Evolutionary conservation across 768 basidiomycete genomes (phyloP), one percentile per base, ranked within the genome.

Genomic region (Termitomyces titanicus): DNA sequence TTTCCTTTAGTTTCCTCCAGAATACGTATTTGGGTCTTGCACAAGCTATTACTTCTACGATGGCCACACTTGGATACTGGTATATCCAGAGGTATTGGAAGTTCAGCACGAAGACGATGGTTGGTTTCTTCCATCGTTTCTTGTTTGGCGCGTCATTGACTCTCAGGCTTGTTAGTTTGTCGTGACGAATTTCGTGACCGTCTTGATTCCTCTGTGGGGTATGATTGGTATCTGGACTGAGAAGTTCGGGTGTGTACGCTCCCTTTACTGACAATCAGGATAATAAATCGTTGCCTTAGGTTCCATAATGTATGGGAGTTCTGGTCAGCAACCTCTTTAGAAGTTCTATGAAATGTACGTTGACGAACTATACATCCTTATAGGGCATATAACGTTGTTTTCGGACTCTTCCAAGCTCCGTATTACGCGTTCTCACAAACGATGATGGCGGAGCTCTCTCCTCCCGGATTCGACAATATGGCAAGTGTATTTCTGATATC

Each of bases 221-320:
- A 88, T 89, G 88, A 76, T 92, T 40, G 90, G 92, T 1, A 83
- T 93, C 46, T 91, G 91, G 89, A 91, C 90, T 0, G 58, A 72
- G 9, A 87, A 78, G 56, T 61, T 94, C 46, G 91, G 91, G 85
- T 88, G 60, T 20, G 79, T 66, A 33, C 20, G 22, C 43, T 34
- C 29, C 35, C 24, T 49, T 47, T n/a, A 15, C 17, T 38, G 24
- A 33, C 24, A 27, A 2, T 27, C 5, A 34, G 22, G 17, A 20
- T 49, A 18, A 17, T 38, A 5, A 49, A 17, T 0, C 13, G 22
- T 35, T 12, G 17, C 5, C 20, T 8, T 37, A 83, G 81, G 1
- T 91, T 89, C 70, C 90, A 92, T 65, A 89, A 91, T 55, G 79
- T 63, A 13, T 92, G 91, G 90, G 92, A 94, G 62, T 94, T 94